Base-by-base conservation (phyloP, 352 stramenopile species). In the Phytophthora palmivora region DNA sequence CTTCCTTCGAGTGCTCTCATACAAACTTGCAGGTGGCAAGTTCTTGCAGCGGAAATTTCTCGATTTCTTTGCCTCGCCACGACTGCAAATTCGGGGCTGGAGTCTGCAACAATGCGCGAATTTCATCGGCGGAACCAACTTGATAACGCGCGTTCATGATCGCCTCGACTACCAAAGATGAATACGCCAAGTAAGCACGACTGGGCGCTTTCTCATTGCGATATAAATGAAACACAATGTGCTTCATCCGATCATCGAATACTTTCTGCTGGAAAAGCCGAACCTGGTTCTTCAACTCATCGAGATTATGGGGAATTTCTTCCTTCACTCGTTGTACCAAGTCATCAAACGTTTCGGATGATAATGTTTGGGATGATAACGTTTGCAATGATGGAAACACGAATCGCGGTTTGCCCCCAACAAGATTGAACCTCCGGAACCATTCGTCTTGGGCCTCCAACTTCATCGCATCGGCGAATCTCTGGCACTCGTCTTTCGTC, bases 371-470 rank as follows among this genome's bases (percentile, higher is more conserved):
- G n/a, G n/a, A n/a, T n/a, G n/a, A n/a, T n/a, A n/a, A n/a, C n/a
- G n/a, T n/a, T n/a, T n/a, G n/a, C n/a, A n/a, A n/a, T n/a, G n/a
- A n/a, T n/a, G n/a, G n/a, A 58, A 72, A 72, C 16, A 68, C 0
- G 26, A 60, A 53, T 64, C 58, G 63, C 52, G 63, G 60, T 48
- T 67, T 63, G n/a, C 66, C 60, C 4, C 59, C 66, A 44, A 71
- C 54, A 30, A 74, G 28, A 38, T 63, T 59, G 34, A 67, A 70
- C 21, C 43, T 70, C 28, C 30, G 53, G 14, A 56, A 44, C 42
- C 48, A 74, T 30, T 67, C 53, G 14, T 70, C 48, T 61, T 59
- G 45, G 15, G 58, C 48, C 9, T 63, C 28, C 32, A 43, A 47
- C 1, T 54, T 5, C 47, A 72, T 54, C 16, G 30, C 28, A 22